phyloP scores from a whole-genome alignment of 2,329 filamentous ascomycete genomes.

The Claviceps purpurea region DNA sequence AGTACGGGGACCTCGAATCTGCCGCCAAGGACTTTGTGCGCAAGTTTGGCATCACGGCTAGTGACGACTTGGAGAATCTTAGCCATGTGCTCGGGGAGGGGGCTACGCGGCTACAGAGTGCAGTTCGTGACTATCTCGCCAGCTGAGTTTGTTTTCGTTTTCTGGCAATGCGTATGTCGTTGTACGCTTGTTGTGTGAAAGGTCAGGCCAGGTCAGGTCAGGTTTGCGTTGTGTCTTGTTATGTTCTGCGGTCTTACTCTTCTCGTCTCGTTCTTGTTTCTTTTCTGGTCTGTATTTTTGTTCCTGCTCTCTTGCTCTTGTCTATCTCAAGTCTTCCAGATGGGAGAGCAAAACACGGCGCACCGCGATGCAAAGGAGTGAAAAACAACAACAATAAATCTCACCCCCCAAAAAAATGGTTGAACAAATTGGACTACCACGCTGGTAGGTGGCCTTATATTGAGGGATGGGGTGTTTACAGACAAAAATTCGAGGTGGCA shows the following conservation, averaged over 20 bases:
- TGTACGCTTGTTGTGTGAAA: too few relatives aligned
- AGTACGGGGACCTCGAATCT: slow-evolving; percentile 83
- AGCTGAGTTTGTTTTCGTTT: slow-evolving; percentile 24
- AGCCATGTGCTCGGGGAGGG: slow-evolving; percentile 74
- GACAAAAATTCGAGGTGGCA: neutral
- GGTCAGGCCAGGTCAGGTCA: neutral
- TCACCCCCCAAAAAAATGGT: neutral
- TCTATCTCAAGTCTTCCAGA: neutral
- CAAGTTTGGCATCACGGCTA: slow-evolving; percentile 88
- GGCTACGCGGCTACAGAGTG: slow-evolving; percentile 68
- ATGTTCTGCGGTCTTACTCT: neutral
- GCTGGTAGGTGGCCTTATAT: neutral
- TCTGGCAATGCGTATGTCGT: neutral
- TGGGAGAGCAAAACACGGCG: neutral
- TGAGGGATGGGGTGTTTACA: too few relatives aligned
- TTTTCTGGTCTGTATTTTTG: neutral
- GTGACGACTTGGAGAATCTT: slow-evolving; percentile 89
- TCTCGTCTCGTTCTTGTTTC: neutral
- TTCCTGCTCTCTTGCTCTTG: too few relatives aligned
- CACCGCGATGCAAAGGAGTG: neutral
- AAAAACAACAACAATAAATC: too few relatives aligned
- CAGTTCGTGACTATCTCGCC: slow-evolving; percentile 50
- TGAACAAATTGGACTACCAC: neutral
- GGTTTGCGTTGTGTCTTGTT: neutral
- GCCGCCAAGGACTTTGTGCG: slow-evolving; percentile 93